These are phyloP conservation scores for Arthrobotrys pseudoclavata DNA, from an alignment of 2,329 filamentous ascomycete species.

Conservation along the genomic window DNA sequence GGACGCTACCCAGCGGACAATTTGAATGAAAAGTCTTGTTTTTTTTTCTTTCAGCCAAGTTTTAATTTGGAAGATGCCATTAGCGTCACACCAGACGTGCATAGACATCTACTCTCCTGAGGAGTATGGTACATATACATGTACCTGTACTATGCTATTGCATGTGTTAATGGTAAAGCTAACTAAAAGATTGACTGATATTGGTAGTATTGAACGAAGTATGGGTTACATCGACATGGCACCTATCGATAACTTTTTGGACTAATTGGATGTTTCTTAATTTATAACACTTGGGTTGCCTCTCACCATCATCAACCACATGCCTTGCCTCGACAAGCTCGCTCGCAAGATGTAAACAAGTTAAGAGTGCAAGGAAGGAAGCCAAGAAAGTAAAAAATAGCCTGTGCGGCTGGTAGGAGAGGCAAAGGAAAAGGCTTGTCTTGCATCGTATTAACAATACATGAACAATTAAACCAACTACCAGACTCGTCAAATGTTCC, in stretches of 20 bases:
- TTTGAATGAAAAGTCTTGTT: slow-evolving; percentile 23
- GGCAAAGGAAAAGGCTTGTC: slow-evolving; percentile 12
- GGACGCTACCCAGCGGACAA: slow-evolving; percentile 49
- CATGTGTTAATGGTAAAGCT: too few relatives aligned
- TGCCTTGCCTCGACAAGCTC: neutral
- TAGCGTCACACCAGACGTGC: neutral
- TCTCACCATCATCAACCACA: slow-evolving; percentile 11
- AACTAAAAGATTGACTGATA: too few relatives aligned
- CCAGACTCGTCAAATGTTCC: slow-evolving; percentile 45
- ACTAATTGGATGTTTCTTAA: slow-evolving; percentile 35
- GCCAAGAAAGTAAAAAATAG: neutral
- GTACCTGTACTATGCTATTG: too few relatives aligned
- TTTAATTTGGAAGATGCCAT: slow-evolving; percentile 27
- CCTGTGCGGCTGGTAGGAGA: slow-evolving; percentile 38
- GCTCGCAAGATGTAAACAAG: neutral
- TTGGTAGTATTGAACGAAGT: neutral
- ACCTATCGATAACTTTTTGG: neutral
- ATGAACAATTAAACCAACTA: slow-evolving; percentile 21
- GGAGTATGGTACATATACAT: too few relatives aligned
- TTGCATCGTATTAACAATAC: slow-evolving; percentile 4
- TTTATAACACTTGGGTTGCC: slow-evolving; percentile 50
- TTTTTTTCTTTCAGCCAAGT: slow-evolving; percentile 12
- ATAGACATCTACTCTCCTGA: too few relatives aligned
- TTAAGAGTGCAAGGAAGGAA: neutral
- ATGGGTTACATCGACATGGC: slow-evolving; percentile 24